Conservation (phyloP, 2,329 filamentous ascomycete genomes). For the Coniochaeta sp. region DNA sequence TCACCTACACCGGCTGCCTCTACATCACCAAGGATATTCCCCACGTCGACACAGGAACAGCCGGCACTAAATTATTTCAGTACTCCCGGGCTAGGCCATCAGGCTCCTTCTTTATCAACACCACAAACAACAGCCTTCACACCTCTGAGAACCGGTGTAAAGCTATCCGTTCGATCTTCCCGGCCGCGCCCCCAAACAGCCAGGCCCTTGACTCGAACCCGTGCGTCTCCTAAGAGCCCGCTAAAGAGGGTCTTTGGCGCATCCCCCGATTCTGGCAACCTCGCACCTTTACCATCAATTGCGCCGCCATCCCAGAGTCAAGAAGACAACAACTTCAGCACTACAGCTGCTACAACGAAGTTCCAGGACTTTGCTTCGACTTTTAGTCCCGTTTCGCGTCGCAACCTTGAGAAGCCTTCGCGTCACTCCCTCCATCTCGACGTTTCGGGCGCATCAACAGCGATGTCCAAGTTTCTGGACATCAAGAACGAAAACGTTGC, state of each 20-base stretch:
- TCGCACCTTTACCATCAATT: slow-evolving; percentile 44
- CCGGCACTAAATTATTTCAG: background rate
- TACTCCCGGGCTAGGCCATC: slow-evolving; percentile 18
- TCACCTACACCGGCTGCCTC: slow-evolving; percentile 33
- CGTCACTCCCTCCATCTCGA: slow-evolving; percentile 53
- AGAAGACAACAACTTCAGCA: no score
- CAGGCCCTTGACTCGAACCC: slow-evolving; percentile 51
- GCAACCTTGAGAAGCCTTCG: slow-evolving; percentile 38
- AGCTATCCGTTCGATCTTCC: slow-evolving; percentile 58
- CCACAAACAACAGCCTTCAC: slow-evolving; percentile 48
- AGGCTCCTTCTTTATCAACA: slow-evolving; percentile 19
- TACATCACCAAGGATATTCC: slow-evolving; percentile 21
- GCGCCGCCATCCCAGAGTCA: slow-evolving; percentile 32
- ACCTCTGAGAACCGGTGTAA: slow-evolving; percentile 59
- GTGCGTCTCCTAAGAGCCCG: slow-evolving; percentile 74
- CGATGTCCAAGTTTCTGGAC: slow-evolving; percentile 45
- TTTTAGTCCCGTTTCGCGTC: slow-evolving; percentile 34
- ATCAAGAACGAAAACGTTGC: slow-evolving; percentile 33
- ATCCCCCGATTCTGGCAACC: slow-evolving; percentile 65
- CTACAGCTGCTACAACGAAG: slow-evolving; percentile 4
- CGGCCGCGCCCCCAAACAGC: slow-evolving; percentile 51
- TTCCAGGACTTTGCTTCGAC: slow-evolving; percentile 20
- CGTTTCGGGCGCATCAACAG: slow-evolving; percentile 43
- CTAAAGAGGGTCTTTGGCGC: slow-evolving; percentile 69
- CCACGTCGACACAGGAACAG: slow-evolving; percentile 4